Evolutionary conservation across 805 yeast genomes (phyloP).

Genomic region (Brettanomyces anomalus): DNA sequence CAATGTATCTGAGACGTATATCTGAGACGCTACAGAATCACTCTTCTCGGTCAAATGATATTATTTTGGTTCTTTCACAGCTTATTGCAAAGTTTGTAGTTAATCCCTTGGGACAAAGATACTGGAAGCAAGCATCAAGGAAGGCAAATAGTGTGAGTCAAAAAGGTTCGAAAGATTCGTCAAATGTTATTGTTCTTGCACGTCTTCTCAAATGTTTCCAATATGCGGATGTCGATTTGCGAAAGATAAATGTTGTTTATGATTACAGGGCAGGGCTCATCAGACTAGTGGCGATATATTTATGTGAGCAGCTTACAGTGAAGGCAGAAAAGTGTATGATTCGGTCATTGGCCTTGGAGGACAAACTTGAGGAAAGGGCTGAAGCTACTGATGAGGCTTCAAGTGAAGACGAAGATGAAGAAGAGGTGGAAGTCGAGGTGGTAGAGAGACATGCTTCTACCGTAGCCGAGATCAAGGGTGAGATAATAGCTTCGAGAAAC

Average conservation of each 20-base stretch:
- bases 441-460: neutral
- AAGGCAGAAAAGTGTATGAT: neutral
- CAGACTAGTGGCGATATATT: neutral
- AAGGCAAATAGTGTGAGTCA: neutral
- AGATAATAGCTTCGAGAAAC: constrained; percentile 8
- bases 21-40: constrained; percentile 6
- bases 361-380: neutral
- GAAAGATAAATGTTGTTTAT: neutral
- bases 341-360: neutral
- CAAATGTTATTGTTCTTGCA: neutral
- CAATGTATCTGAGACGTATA: constrained; percentile 14
- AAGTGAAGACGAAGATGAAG: neutral
- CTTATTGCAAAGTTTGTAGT: constrained; percentile 6
- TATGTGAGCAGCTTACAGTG: neutral
- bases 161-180: neutral
- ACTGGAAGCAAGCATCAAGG: constrained; percentile 8
- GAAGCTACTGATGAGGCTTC: neutral
- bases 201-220: neutral
- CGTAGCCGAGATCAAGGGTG: too few species aligned
- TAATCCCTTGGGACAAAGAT: constrained; percentile 13
- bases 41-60: neutral
- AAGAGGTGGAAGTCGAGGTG: neutral
- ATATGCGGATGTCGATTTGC: neutral
- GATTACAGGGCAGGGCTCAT: neutral
- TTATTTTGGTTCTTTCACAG: constrained; percentile 4